Base-by-base conservation (phyloP, 2,329 filamentous ascomycete genomes). In the Calcarisporium arbuscula region DNA sequence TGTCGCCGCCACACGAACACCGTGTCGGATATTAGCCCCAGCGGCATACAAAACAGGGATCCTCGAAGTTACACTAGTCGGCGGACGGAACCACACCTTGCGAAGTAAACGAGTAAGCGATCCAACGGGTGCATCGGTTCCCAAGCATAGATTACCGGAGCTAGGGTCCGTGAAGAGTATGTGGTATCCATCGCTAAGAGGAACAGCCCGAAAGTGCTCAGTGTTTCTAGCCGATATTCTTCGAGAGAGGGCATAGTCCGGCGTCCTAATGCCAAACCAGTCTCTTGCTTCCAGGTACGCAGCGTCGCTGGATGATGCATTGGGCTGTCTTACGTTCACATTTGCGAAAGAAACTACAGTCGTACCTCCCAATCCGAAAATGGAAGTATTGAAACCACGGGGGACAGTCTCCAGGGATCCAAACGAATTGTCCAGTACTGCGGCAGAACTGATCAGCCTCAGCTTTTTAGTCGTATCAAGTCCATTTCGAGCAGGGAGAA, bases 101-200 rank as follows among this genome's bases (percentile, higher is more conserved):
- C 73, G 65, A 6, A 74, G 60, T 11, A 83, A 56, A 63, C 74
- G 35, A 65, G 70, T 28, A 18, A 51, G 27, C 1, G 54, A 50
- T 9, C 74, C 73, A 19, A 75, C 58, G 2, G 76, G 74, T 1
- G 73, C 70, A 57, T 82, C 75, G 29, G 66, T 74, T 4, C 80
- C 79, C 12, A 85, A 57, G 40, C 70, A 79, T 6, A 84, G 63
- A 8, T 65, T 54, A 8, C 67, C 69, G 2, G 65, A 72, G 9
- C 55, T 54, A 5, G 78, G 77, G 48, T 83, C 77, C 6, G 74
- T 75, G 50, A 81, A 83, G 5, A 83, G 55, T 22, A 84, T 63
- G 45, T 83, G 77, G 36, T 72, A 61, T 2, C 79, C 78, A 50
- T 84, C 80, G 41, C 74, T 79, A 25, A 84, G 52, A 4, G 80